Evolutionary conservation across 345 rosid genomes (phyloP).

Genomic region (Gossypium sturtianum): DNA sequence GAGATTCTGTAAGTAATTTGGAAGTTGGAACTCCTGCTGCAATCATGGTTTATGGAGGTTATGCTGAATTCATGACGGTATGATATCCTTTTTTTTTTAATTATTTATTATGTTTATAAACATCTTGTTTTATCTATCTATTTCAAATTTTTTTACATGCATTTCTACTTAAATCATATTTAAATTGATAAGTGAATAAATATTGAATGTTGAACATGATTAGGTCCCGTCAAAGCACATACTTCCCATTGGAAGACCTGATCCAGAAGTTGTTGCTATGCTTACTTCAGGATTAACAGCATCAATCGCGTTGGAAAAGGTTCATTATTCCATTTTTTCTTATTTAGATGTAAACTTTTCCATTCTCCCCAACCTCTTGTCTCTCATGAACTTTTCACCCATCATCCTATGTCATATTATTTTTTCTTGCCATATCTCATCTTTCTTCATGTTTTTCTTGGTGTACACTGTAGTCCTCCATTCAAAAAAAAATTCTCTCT

Average conservation of each 20-base stretch:
- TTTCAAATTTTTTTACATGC: neutral
- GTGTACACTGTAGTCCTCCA: neutral
- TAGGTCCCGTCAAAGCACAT: constrained; percentile 73
- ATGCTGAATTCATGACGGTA: constrained; percentile 75
- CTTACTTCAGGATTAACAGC: constrained; percentile 98
- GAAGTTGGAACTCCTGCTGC: constrained; percentile 94
- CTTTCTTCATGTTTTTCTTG: neutral
- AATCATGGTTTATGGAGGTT: constrained; percentile 80
- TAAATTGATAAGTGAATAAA: neutral
- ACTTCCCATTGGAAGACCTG: constrained; percentile 88
- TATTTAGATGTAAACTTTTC: neutral
- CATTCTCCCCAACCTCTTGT: neutral
- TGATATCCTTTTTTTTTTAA: constrained; percentile 3
- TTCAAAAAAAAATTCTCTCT: neutral
- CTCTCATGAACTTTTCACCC: neutral
- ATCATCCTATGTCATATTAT: neutral
- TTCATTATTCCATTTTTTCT: constrained; percentile 9
- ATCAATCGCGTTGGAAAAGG: constrained; percentile 90
- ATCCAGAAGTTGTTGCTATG: constrained; percentile 97
- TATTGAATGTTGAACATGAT: constrained; percentile 6
- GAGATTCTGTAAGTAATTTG: constrained; percentile 63
- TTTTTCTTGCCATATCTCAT: neutral
- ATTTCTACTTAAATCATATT: neutral
- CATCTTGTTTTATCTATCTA: constrained; percentile 11
- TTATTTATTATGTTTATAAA: constrained; percentile 3